Evolutionary conservation across 352 stramenopile genomes (phyloP).

Genomic region (Globisporangium polare): DNA sequence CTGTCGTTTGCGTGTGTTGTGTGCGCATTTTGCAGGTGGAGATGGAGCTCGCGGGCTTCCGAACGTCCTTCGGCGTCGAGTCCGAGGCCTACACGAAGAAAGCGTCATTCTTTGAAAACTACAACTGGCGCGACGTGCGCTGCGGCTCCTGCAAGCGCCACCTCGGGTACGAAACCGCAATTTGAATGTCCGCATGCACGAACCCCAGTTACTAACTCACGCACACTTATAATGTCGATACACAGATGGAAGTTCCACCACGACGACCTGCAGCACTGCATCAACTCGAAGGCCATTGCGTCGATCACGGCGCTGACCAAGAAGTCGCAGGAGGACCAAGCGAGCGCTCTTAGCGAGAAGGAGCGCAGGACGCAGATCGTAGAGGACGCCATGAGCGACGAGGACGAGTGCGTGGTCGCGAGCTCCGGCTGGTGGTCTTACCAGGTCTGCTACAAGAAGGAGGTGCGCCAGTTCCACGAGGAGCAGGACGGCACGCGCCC

Average conservation of each 20-base stretch:
- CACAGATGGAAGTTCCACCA: conserved; percentile 81
- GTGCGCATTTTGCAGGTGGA: conserved; percentile 36
- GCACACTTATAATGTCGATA: not conserved
- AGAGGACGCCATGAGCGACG: conserved; percentile 35
- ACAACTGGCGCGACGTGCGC: conserved; percentile 77
- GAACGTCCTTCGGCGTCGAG: conserved; percentile 48
- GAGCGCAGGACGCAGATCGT: conserved; percentile 43
- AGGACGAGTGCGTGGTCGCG: conserved; percentile 49
- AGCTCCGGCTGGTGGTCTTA: conserved; percentile 83
- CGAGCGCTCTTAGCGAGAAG: conserved; percentile 26
- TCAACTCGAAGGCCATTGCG: conserved; percentile 59
- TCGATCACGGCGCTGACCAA: conserved; percentile 32
- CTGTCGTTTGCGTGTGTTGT: not conserved
- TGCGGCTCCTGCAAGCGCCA: conserved; percentile 75
- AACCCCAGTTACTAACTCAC: not conserved
- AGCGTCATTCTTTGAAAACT: conserved; percentile 76
- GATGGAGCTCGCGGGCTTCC: conserved; percentile 77
- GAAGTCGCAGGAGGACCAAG: conserved; percentile 34
- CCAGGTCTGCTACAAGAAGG: conserved; percentile 73
- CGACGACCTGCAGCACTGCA: conserved; percentile 65
- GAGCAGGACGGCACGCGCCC: conserved; percentile 62
- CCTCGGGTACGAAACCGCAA: conserved; percentile 38
- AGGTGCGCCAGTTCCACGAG: conserved; percentile 82
- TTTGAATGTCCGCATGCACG: not conserved
- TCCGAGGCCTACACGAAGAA: conserved; percentile 65